Evolutionary conservation across 768 basidiomycete genomes (phyloP), one percentile per base, ranked within the genome.

Genomic region (Leccinum subgranulosum): DNA sequence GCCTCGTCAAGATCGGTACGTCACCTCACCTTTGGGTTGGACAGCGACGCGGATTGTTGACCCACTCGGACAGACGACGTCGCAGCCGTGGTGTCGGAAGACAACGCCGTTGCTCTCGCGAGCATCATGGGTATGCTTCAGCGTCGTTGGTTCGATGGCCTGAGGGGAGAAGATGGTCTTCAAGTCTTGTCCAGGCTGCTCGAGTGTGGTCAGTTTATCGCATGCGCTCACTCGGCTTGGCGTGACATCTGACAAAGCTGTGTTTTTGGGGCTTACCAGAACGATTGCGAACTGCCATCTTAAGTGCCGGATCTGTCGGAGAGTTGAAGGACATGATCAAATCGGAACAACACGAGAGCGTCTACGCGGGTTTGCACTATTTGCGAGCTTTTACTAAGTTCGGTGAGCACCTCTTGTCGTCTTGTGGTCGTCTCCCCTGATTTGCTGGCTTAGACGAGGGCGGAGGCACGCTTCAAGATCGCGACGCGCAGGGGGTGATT

Each of bases 141-240:
- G 48, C 61, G 60, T 50, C 60, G 67, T 43, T 67, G 69, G 67
- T 70, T 71, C n/a, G 69, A 71, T 19, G 68, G 61, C 10, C 14
- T 59, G n/a, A 57, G 53, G 1, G 67, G 67, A 34, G 69, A 69
- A 60, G 69, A 70, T 27, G 65, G 65, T 21, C 53, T 70, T 1
- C 57, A 55, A 25, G 61, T 62, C n/a, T 43, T 70, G 1, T 55
- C 53, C 4, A 47, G 58, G 28, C 15, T 71, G 5, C 49, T 71
- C 6, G 51, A 57, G 15, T 57, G 66, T 49, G 65, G 69, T 70
- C 36, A 58, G 69, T 60, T 3, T 14, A 8, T 41, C 4, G n/a
- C 28, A 29, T 10, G 12, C 2, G 6, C 0, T 31, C 10, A 12
- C 3, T 19, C 12, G 25, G n/a, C 11, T 25, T 15, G 6, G 29